Evolutionary conservation across 2,329 filamentous ascomycete genomes (phyloP), one percentile per base, ranked within the genome.

Genomic region (Didymella lethalis): DNA sequence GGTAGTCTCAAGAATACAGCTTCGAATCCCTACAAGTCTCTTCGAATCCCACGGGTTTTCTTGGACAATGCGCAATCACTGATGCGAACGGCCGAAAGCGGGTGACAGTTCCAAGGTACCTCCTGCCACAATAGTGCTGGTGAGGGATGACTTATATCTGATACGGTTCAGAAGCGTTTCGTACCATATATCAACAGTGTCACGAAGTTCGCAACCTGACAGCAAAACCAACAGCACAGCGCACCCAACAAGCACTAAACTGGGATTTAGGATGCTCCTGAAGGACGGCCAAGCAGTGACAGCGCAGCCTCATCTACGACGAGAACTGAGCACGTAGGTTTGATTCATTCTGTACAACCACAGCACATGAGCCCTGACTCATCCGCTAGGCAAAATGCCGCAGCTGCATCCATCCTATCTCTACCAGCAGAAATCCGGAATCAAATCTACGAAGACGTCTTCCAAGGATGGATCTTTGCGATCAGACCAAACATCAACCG

Each of bases 361-460:
- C n/a, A 11, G 38, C 2, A n/a, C 5, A 3, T 18, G 6, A 18
- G 32, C n/a, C 16, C 32, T 48, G 18, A 36, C 23, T 26, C 7
- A 14, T 7, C 8, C 31, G 3, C 12, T 25, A 47, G 46, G 20
- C 28, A 29, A 4, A 18, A 41, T 5, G 18, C 11, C 8, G 28
- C 26, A 7, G 36, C 29, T 41, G 46, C 20, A 16, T 26, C n/a
- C 0, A 36, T 50, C 31, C 26, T 59, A 5, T n/a, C 25, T n/a
- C 40, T 59, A 4, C 50, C 56, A 20, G 56, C 56, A 26, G 50
- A 50, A 25, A 41, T 48, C 25, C 40, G 46, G 11, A 54, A 59
- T 29, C 46, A 41, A 3, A 43, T 54, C 12, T 52, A 58, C 26
- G 49, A 54, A 31, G 0, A 25, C 32, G 49, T 54, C 4, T 53